Percentiles rank a stretch among this genome's conserved stretches.
phyloP scores from a whole-genome alignment of 768 basidiomycete genomes.

The Phlebiopsis gigantea region DNA sequence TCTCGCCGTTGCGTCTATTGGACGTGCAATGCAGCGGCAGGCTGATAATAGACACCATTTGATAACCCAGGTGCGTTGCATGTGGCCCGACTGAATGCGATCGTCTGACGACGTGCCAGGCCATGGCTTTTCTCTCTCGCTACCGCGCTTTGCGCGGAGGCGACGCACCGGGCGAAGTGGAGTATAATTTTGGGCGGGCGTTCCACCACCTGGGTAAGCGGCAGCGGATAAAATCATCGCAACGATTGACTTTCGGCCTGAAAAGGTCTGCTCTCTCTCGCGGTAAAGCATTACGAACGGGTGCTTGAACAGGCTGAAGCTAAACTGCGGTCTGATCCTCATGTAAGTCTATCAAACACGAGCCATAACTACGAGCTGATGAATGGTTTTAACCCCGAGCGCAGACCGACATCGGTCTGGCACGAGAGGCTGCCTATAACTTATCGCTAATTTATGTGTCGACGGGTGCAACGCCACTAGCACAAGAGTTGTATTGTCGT shows the following conservation, averaged over 20 bases:
- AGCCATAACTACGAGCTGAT: background rate
- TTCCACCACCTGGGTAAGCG: slow-evolving; percentile 87
- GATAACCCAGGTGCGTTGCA: slow-evolving; percentile 54
- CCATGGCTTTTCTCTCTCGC: slow-evolving; percentile 75
- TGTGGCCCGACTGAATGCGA: background rate
- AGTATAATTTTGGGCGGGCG: slow-evolving; percentile 88
- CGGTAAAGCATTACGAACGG: slow-evolving; percentile 78
- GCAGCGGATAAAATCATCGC: background rate
- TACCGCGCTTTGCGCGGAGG: slow-evolving; percentile 65
- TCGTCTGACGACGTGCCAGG: slow-evolving; percentile 35
- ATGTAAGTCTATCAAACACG: slow-evolving; percentile 24
- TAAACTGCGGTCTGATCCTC: slow-evolving; percentile 25
- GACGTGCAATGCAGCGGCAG: slow-evolving; percentile 89
- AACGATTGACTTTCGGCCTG: background rate
- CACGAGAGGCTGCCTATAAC: slow-evolving; percentile 83
- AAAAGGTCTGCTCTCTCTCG: slow-evolving; percentile 74
- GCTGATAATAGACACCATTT: slow-evolving; percentile 92
- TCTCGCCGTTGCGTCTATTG: slow-evolving; percentile 80
- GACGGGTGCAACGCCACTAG: slow-evolving; percentile 70
- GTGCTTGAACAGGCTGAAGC: slow-evolving; percentile 61
- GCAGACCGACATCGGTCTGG: slow-evolving; percentile 45
- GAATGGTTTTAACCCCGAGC: background rate
- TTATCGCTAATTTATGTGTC: slow-evolving; percentile 76
- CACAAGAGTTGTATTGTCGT: slow-evolving; percentile 61
- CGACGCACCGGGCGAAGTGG: slow-evolving; percentile 62